A percentile compares a stretch with the other conserved stretches of the same genome.
Conservation (phyloP, 2,329 filamentous ascomycete species). For the Diaporthe sp. region DNA sequence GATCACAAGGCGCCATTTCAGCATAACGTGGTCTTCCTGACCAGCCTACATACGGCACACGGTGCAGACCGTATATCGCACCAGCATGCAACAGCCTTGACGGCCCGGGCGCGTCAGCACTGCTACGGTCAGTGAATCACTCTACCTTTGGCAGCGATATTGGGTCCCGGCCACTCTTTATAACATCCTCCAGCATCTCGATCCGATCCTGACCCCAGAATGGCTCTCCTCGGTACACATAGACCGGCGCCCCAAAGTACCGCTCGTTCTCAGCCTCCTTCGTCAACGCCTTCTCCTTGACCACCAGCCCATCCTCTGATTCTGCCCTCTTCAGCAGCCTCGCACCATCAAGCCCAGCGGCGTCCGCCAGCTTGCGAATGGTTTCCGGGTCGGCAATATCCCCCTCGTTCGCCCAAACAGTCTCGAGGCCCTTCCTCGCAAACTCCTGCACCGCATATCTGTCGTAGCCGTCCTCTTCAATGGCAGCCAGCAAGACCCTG, state of each 20-base stretch:
- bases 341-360: neutral
- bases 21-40: neutral
- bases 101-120: neutral
- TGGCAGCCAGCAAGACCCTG: conserved; percentile 16
- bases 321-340: conserved; percentile 13
- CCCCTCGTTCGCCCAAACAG: neutral
- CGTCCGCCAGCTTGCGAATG: neutral
- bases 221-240: conserved; percentile 1
- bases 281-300: neutral
- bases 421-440: conserved; percentile 8
- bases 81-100: neutral
- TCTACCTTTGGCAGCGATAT: neutral
- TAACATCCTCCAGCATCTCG: conserved; percentile 6
- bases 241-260: neutral
- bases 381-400: conserved; percentile 3
- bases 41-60: neutral
- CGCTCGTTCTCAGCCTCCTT: neutral
- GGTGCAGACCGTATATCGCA: neutral
- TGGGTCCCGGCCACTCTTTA: conserved; percentile 3
- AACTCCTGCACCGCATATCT: neutral
- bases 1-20: no score
- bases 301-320: neutral
- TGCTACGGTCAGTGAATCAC: neutral
- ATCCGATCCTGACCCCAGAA: conserved; percentile 11
- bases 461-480: conserved; percentile 11